Evolutionary conservation across 257 asterid species (phyloP), one percentile per base, ranked within the genome.

Genomic region (Plantago major): DNA sequence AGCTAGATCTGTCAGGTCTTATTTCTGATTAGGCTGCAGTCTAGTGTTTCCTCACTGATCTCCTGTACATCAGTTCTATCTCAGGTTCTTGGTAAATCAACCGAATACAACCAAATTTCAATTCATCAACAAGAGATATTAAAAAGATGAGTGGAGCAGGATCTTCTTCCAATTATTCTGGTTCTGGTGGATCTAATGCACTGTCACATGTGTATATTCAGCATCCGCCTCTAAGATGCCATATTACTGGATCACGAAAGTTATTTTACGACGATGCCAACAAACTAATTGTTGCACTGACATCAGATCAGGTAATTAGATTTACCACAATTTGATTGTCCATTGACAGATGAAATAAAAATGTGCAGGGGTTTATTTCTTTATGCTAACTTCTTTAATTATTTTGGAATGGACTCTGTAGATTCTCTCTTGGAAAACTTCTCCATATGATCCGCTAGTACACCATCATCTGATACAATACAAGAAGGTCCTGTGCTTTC

Each of bases 341-440:
- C n/a, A n/a, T n/a, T n/a, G n/a, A n/a, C n/a, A n/a, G n/a, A n/a
- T n/a, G n/a, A n/a, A n/a, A n/a, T n/a, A 3, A 30, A 33, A 48
- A 42, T 6, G 48, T 26, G 38, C 47, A 42, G 55, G 64, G 46
- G 63, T 44, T 47, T 51, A n/a, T n/a, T n/a, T n/a, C n/a, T n/a
- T n/a, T n/a, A n/a, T n/a, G n/a, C n/a, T n/a, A 68, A 62, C 76
- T 70, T 55, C 0, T 63, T 15, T 69, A 58, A 60, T 15, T 69
- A 60, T 15, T 48, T 45, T 66, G 59, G 38, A 57, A 45, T 64
- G 62, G 42, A 54, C 58, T 70, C 58, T 74, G 68, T 66, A 92
- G 97, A 87, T 89, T 46, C 77, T 83, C 71, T 92, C 95, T 43
- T 89, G 96, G 97, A 92, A 85, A 79, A 76, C 74, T 71, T 63